Evolutionary conservation across 345 rosid genomes (phyloP).

Genomic region (Populus euphratica): DNA sequence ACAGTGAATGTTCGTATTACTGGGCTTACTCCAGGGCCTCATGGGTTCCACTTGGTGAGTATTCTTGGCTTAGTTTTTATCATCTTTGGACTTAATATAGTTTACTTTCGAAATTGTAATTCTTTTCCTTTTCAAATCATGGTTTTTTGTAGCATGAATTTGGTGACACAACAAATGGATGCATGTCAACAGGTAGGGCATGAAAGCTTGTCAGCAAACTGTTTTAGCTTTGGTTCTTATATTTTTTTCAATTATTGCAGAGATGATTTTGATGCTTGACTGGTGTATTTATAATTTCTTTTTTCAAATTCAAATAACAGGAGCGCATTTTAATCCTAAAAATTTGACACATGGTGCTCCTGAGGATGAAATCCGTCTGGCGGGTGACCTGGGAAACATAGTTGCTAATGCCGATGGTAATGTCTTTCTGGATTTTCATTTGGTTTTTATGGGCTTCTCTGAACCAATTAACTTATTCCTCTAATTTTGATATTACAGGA

Average conservation of each 20-base stretch:
- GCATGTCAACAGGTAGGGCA: slow-evolving; percentile 79
- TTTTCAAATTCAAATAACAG: slow-evolving; percentile 25
- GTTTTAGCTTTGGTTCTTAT: not conserved
- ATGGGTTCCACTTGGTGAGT: slow-evolving; percentile 84
- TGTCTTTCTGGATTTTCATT: slow-evolving; percentile 6
- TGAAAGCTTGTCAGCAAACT: slow-evolving; percentile 3
- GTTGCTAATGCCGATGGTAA: slow-evolving; percentile 84
- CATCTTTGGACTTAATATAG: not conserved
- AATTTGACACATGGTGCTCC: slow-evolving; percentile 93
- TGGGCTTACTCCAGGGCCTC: slow-evolving; percentile 86
- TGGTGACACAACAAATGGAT: slow-evolving; percentile 97
- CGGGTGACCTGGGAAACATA: slow-evolving; percentile 99
- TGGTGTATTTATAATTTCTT: not conserved
- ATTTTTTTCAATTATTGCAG: not conserved
- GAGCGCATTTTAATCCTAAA: slow-evolving; percentile 93
- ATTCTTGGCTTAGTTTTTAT: slow-evolving; percentile 15
- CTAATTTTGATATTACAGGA: slow-evolving; percentile 42
- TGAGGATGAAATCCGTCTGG: slow-evolving; percentile 86
- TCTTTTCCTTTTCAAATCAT: not conserved
- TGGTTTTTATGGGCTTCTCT: not conserved
- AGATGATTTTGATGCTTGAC: not conserved
- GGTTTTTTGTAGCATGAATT: slow-evolving; percentile 80
- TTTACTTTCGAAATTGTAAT: not conserved
- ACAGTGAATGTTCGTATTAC: slow-evolving; percentile 77
- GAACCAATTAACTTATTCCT: not conserved